These are phyloP conservation scores for Lachancea mirantina DNA, from an alignment of 805 yeast species.

Conservation along the genomic window DNA sequence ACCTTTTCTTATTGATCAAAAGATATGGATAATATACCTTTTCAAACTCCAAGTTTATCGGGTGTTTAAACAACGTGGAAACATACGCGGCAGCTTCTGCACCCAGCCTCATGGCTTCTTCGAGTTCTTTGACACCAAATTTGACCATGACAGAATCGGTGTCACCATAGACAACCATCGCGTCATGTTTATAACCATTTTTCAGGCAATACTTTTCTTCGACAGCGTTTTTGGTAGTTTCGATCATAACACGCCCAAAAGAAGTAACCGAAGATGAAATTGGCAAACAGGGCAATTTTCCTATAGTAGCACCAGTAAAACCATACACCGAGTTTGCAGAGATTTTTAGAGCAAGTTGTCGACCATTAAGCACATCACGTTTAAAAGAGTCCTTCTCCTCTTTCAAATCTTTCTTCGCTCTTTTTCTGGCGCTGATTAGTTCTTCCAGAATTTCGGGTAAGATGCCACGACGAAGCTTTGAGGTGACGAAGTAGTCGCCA, in stretches of 20 bases:
- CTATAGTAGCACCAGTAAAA: slow-evolving; percentile 97
- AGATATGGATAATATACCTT: slow-evolving; percentile 93
- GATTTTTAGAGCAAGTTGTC: slow-evolving; percentile 91
- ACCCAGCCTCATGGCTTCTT: slow-evolving; percentile 83
- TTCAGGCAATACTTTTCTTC: slow-evolving; percentile 70
- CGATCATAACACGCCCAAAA: slow-evolving; percentile 96
- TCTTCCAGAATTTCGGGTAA: slow-evolving; percentile 89
- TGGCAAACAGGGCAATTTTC: slow-evolving; percentile 92
- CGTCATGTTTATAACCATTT: slow-evolving; percentile 79
- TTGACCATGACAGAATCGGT: slow-evolving; percentile 99
- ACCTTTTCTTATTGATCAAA: slow-evolving; percentile 89
- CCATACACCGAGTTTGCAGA: slow-evolving; percentile 99
- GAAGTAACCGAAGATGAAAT: slow-evolving; percentile 94
- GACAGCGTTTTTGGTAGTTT: slow-evolving; percentile 78
- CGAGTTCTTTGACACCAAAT: slow-evolving; percentile 77
- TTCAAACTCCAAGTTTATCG: slow-evolving; percentile 93
- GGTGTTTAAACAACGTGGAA: slow-evolving; percentile 68
- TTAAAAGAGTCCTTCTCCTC: slow-evolving; percentile 92
- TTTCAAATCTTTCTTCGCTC: slow-evolving; percentile 84
- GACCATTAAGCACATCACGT: slow-evolving; percentile 89
- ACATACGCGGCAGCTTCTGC: slow-evolving; percentile 90
- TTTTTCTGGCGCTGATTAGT: slow-evolving; percentile 81
- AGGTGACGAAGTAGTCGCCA: slow-evolving; percentile 82
- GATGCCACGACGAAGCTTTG: slow-evolving; percentile 66
- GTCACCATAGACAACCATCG: slow-evolving; percentile 94